Evolutionary conservation across 228 moss, liverwort and hornwort genomes (phyloP).

Genomic region (Sphagnum magellanicum): DNA sequence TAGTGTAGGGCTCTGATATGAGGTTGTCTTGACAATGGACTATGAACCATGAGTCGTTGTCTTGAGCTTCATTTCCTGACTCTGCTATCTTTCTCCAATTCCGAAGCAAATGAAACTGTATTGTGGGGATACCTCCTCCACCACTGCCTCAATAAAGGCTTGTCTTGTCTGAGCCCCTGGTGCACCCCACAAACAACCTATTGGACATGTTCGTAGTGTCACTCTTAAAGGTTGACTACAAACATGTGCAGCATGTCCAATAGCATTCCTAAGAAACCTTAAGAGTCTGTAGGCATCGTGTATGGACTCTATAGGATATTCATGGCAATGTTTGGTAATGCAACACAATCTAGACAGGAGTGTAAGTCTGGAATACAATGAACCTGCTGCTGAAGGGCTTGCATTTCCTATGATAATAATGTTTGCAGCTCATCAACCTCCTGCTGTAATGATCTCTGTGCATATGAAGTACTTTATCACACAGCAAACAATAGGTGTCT

Average conservation of each 20-base stretch:
- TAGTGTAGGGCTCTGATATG: neutral
- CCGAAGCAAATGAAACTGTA: conserved; percentile 1
- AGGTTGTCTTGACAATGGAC: conserved; percentile 7
- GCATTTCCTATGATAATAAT: conserved; percentile 54
- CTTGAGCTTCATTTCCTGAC: conserved; percentile 16
- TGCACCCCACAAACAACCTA: neutral
- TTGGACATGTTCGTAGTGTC: neutral
- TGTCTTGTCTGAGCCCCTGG: conserved; percentile 18
- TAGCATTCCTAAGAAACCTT: neutral
- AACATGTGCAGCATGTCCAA: neutral
- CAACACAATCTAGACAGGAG: neutral
- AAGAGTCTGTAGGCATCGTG: neutral
- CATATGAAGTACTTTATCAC: no score
- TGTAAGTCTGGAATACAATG: neutral
- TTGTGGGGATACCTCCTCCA: neutral
- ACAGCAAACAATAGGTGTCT: no score
- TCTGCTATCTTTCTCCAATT: conserved; percentile 5
- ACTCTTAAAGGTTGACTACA: neutral
- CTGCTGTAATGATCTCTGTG: conserved; percentile 62
- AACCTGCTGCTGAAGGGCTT: conserved; percentile 49
- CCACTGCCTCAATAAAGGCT: conserved; percentile 12
- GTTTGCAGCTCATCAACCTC: conserved; percentile 62
- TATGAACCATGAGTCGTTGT: conserved; percentile 3
- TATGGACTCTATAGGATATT: neutral
- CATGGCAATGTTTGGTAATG: neutral